These are phyloP conservation scores for Bonia amplexicaulis DNA, from an alignment of 176 grass and related monocot species.

Conservation along the genomic window DNA sequence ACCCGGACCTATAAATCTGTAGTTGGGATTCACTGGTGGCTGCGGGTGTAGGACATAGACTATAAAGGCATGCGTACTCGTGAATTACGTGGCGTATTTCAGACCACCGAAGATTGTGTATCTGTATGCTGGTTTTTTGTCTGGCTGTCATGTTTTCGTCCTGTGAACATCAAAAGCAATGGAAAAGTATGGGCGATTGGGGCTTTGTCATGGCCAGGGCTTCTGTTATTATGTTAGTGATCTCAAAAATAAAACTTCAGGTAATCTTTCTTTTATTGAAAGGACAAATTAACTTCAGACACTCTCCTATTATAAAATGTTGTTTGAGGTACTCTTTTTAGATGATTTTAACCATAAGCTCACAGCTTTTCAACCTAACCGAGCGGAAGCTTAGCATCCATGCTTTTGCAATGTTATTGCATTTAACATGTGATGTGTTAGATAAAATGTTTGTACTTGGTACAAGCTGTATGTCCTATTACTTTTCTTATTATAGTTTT, in stretches of 20 bases:
- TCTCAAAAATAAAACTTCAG: not conserved
- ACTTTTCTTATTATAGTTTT: not conserved
- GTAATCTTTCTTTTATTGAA: not conserved
- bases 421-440: not conserved
- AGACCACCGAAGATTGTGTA: not conserved
- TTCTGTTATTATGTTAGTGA: not conserved
- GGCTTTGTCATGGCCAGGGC: not conserved
- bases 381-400: not conserved
- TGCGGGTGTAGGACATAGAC: not conserved
- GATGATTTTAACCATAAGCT: too few species aligned
- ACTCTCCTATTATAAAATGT: too few species aligned
- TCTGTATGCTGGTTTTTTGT: not conserved
- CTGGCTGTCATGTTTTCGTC: not conserved
- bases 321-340: too few species aligned
- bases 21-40: not conserved
- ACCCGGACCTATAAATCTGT: not conserved
- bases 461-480: not conserved
- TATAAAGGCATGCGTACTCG: not conserved
- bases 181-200: not conserved
- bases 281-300: not conserved
- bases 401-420: not conserved
- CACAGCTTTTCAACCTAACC: too few species aligned
- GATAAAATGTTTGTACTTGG: not conserved
- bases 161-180: not conserved
- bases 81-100: not conserved